phyloP scores from a whole-genome alignment of 345 rosid species.

The Lepidium africanum region DNA sequence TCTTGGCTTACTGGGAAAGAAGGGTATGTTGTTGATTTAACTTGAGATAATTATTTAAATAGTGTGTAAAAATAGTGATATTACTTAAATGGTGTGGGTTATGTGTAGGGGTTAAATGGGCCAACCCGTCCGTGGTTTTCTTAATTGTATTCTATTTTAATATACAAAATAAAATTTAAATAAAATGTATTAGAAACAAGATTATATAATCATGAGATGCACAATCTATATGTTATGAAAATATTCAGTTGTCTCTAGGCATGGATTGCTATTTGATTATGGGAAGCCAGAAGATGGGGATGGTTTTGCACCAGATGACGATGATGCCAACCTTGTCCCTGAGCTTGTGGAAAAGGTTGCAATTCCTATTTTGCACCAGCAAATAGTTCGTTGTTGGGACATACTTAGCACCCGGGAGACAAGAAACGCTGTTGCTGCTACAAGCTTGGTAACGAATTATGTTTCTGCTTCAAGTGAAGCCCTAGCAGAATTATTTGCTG shows the following conservation, averaged over 20 bases:
- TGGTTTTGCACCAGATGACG: constrained; percentile 55
- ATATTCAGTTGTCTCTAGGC: constrained; percentile 65
- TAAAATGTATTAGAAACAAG: too few species aligned
- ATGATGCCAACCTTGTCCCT: constrained; percentile 83
- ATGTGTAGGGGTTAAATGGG: too few species aligned
- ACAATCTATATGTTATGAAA: too few species aligned
- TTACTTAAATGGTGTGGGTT: too few species aligned
- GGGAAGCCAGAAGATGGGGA: constrained; percentile 71
- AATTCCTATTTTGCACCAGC: constrained; percentile 73
- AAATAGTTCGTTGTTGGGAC: constrained; percentile 87
- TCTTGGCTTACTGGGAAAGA: constrained; percentile 77
- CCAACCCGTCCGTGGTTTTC: too few species aligned
- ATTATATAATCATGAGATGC: too few species aligned
- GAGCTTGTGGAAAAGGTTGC: constrained; percentile 87
- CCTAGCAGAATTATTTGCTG: constrained; percentile 47
- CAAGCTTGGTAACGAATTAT: constrained; percentile 65
- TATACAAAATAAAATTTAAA: too few species aligned
- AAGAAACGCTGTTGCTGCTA: constrained; percentile 75
- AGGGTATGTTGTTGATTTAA: constrained; percentile 35
- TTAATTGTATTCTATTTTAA: too few species aligned
- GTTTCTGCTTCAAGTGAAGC: constrained; percentile 73
- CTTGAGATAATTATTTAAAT: too few species aligned
- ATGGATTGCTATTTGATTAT: constrained; percentile 67
- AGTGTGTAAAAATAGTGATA: too few species aligned
- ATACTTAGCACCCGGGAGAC: constrained; percentile 73